These are phyloP conservation scores for Nadsonia starkeyi-henricii DNA, from an alignment of 1,139 yeast species.

Conservation along the genomic window DNA sequence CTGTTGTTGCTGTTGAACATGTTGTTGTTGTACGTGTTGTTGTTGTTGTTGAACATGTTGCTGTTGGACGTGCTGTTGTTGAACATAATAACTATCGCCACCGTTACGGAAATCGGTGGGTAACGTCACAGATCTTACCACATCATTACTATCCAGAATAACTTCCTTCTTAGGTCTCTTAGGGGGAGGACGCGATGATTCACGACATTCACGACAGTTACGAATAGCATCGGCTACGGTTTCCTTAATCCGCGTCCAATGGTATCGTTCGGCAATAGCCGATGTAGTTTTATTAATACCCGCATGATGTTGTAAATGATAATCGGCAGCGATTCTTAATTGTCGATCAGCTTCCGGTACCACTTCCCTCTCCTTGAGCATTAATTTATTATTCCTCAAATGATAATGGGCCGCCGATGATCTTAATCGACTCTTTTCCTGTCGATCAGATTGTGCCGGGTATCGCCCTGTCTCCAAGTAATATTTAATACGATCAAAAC, in stretches of 20 bases:
- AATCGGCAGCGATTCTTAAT: constrained; percentile 55
- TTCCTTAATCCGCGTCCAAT: constrained; percentile 84
- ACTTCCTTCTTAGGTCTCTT: constrained; percentile 14
- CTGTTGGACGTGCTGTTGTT: constrained; percentile 8
- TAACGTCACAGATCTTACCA: neutral
- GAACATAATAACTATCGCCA: constrained; percentile 13
- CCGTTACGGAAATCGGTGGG: constrained; percentile 1
- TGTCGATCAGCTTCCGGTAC: constrained; percentile 64
- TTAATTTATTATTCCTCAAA: constrained; percentile 54
- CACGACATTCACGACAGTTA: constrained; percentile 63
- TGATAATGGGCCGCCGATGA: constrained; percentile 72
- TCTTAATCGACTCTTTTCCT: constrained; percentile 72
- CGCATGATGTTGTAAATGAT: constrained; percentile 57
- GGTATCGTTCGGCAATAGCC: constrained; percentile 61
- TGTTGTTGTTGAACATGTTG: constrained; percentile 2
- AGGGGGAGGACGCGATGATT: constrained; percentile 21
- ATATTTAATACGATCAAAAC: constrained; percentile 66
- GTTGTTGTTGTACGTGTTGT: neutral
- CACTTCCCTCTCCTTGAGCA: constrained; percentile 72
- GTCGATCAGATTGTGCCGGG: constrained; percentile 70
- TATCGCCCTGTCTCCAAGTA: constrained; percentile 77
- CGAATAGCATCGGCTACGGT: constrained; percentile 73
- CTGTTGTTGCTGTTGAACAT: constrained; percentile 13
- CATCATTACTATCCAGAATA: constrained; percentile 6
- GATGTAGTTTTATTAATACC: constrained; percentile 90